Percentiles rank a stretch among this genome's conserved stretches.
Evolutionary conservation across 2,329 filamentous ascomycete species (phyloP).

Genomic region (Penicillium fuscoglaucum): DNA sequence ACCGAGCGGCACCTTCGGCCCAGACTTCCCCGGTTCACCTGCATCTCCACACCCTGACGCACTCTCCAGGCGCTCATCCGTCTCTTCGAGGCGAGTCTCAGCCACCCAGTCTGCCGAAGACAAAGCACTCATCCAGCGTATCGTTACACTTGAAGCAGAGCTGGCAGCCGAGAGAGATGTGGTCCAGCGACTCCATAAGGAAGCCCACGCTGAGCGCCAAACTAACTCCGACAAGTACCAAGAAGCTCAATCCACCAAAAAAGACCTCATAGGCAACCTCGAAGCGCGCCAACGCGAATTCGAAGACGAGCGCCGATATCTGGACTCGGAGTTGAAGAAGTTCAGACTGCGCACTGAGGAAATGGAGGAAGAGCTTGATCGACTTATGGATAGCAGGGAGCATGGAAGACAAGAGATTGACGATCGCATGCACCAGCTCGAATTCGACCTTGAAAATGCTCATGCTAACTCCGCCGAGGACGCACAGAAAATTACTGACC

Average conservation of each 20-base stretch:
- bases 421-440: conserved; percentile 65
- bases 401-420: conserved; percentile 74
- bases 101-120: conserved; percentile 61
- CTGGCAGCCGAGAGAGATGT: conserved; percentile 71
- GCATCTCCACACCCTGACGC: conserved; percentile 44
- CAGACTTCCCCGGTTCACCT: conserved; percentile 43
- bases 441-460: conserved; percentile 68
- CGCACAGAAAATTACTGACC: conserved; percentile 35
- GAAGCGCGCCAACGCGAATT: conserved; percentile 90
- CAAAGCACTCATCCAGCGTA: conserved; percentile 61
- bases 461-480: conserved; percentile 51
- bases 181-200: conserved; percentile 66
- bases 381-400: conserved; percentile 77
- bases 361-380: conserved; percentile 86
- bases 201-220: conserved; percentile 62
- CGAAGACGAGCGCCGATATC: conserved; percentile 74
- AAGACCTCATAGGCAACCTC: conserved; percentile 91
- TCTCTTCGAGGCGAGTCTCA: conserved; percentile 62
- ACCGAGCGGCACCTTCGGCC: conserved; percentile 51
- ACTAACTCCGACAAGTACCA: conserved; percentile 67
- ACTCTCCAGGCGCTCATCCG: conserved; percentile 59
- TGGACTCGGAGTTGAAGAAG: conserved; percentile 76
- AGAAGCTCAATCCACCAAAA: conserved; percentile 88
- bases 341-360: conserved; percentile 80
- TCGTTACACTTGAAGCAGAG: conserved; percentile 73